These are phyloP conservation scores for Hymenoscyphus scutula DNA, from an alignment of 2,329 filamentous ascomycete species.

Conservation along the genomic window DNA sequence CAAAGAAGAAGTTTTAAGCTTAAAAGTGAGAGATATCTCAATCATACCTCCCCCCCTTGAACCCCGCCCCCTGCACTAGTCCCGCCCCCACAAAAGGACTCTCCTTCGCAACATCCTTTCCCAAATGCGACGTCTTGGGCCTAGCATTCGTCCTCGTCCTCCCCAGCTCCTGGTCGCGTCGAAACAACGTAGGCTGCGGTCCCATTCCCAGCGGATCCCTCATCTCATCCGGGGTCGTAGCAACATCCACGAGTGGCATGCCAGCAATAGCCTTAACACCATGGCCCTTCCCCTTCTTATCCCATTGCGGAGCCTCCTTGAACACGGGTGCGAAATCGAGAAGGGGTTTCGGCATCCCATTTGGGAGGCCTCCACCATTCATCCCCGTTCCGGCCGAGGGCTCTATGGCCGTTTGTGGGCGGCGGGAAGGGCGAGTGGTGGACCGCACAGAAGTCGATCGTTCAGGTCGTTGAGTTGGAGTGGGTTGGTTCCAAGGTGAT, in stretches of 20 bases:
- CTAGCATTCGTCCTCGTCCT: conserved; percentile 7
- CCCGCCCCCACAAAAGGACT: conserved; percentile 23
- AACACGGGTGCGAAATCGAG: conserved; percentile 66
- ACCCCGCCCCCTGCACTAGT: conserved; percentile 10
- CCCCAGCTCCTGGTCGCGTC: conserved; percentile 23
- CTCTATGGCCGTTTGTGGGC: conserved; percentile 8
- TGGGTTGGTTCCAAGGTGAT: too few species aligned
- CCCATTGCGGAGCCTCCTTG: conserved; percentile 60
- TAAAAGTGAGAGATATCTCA: too few species aligned
- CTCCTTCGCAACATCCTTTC: conserved; percentile 4
- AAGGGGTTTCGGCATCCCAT: conserved; percentile 56
- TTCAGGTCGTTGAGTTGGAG: conserved; percentile 24
- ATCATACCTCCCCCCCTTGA: neutral
- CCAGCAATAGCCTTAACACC: conserved; percentile 43
- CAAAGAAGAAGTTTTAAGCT: neutral
- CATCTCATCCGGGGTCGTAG: conserved; percentile 31
- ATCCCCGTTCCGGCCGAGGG: neutral
- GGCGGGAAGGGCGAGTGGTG: conserved; percentile 8
- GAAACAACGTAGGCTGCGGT: conserved; percentile 27
- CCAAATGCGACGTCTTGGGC: conserved; percentile 13
- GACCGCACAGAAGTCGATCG: conserved; percentile 28
- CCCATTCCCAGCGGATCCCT: conserved; percentile 19
- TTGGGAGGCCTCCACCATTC: too few species aligned
- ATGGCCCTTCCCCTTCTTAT: conserved; percentile 51
- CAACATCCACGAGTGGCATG: conserved; percentile 48